A percentile compares a stretch with the other conserved stretches of the same genome.
These are phyloP conservation scores for Cladophialophora psammophila DNA, from an alignment of 2,329 filamentous ascomycete species.

Conservation along the genomic window DNA sequence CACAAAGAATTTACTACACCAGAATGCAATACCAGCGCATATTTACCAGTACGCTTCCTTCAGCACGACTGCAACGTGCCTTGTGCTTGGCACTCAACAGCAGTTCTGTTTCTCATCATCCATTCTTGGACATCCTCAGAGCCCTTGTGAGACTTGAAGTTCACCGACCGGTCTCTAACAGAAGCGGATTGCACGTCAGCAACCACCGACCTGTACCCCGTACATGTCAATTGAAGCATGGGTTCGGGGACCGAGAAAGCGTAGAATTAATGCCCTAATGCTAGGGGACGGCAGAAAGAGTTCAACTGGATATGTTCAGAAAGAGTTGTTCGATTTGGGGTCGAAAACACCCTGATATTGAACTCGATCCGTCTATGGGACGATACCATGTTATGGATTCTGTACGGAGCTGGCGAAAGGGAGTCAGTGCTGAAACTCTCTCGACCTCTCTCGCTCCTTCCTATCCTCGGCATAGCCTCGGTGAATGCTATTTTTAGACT, in stretches of 20 bases:
- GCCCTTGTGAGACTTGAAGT: background rate
- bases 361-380: background rate
- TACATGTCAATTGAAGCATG: background rate
- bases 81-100: background rate
- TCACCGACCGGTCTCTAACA: background rate
- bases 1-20: background rate
- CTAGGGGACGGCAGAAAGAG: background rate
- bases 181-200: background rate
- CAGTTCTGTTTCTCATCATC: background rate
- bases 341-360: background rate
- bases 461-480: background rate
- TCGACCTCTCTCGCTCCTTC: background rate
- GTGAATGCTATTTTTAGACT: conserved; percentile 18
- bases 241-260: background rate
- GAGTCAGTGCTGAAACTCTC: too few relatives aligned
- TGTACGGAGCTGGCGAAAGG: background rate
- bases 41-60: background rate
- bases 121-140: background rate
- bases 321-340: background rate
- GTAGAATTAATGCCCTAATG: background rate
- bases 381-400: background rate
- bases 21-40: background rate
- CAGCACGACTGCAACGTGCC: background rate
- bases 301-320: background rate
- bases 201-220: background rate